Percentiles rank a stretch among this genome's conserved stretches.
Evolutionary conservation across 805 yeast genomes (phyloP).

Genomic region (Saccharomycopsis sp.): DNA sequence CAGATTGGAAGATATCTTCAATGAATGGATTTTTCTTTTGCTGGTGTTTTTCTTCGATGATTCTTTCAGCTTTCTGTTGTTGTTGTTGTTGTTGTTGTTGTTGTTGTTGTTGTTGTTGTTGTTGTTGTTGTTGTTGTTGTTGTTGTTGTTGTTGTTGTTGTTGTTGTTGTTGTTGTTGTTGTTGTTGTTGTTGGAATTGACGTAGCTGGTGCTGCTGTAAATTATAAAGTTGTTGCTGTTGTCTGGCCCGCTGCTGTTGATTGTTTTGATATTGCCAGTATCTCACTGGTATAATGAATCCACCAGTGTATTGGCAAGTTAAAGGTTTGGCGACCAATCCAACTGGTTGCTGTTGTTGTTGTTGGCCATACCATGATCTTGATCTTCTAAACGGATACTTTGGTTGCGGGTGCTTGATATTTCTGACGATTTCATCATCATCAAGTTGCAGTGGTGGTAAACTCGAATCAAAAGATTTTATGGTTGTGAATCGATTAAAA

Average conservation of each 20-base stretch:
- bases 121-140: neutral
- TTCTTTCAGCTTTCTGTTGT: no score
- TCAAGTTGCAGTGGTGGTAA: neutral
- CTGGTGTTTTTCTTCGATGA: no score
- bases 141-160: neutral
- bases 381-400: no score
- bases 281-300: neutral
- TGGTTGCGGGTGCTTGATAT: neutral
- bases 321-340: neutral
- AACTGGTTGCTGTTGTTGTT: neutral
- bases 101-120: no score
- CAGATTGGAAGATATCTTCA: conserved; percentile 5
- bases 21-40: no score
- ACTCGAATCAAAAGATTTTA: neutral
- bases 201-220: neutral
- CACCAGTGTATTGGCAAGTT: neutral
- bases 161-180: no score
- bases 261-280: no score
- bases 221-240: neutral
- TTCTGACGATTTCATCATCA: neutral
- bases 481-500: neutral
- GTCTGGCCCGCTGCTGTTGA: neutral
- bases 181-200: neutral
- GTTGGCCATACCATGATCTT: neutral
- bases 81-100: neutral